phyloP scores from a whole-genome alignment of 768 basidiomycete genomes.

The Phlegmacium glaucopus region DNA sequence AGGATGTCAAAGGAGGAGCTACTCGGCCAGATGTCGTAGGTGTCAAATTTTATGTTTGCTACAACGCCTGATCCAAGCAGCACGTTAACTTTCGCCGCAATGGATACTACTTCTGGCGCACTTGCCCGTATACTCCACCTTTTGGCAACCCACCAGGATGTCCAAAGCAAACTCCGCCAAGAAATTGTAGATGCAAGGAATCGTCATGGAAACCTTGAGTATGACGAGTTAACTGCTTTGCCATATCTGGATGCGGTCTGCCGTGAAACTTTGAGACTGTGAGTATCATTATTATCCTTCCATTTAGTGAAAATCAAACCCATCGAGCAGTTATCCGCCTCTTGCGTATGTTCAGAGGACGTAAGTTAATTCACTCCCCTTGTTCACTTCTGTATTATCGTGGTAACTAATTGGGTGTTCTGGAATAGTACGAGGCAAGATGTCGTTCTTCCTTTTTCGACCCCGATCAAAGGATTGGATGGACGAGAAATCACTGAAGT shows the following conservation, averaged over 20 bases:
- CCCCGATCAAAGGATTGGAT: conserved; percentile 17
- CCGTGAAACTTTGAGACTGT: conserved; percentile 35
- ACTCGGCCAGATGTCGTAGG: conserved; percentile 33
- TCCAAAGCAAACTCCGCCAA: conserved; percentile 18
- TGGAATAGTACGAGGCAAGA: conserved; percentile 15
- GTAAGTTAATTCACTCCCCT: conserved; percentile 8
- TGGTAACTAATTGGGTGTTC: too few relatives aligned
- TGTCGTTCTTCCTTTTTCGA: conserved; percentile 16
- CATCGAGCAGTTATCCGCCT: conserved; percentile 15
- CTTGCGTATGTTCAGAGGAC: conserved; percentile 17
- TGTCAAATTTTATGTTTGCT: neutral
- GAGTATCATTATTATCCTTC: conserved; percentile 4
- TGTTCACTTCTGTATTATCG: neutral
- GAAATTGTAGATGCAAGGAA: too few relatives aligned
- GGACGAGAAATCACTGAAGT: conserved; percentile 26
- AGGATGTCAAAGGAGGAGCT: conserved; percentile 35
- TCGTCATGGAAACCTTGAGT: conserved; percentile 24
- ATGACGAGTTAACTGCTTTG: conserved; percentile 33
- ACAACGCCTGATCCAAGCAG: neutral
- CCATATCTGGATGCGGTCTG: conserved; percentile 36
- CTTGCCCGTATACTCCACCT: conserved; percentile 15
- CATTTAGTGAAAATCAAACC: neutral
- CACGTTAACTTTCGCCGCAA: conserved; percentile 21
- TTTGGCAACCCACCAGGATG: conserved; percentile 14
- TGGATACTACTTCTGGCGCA: conserved; percentile 18